phyloP scores from a whole-genome alignment of 2,329 filamentous ascomycete species.

The Parastagonospora avenae region DNA sequence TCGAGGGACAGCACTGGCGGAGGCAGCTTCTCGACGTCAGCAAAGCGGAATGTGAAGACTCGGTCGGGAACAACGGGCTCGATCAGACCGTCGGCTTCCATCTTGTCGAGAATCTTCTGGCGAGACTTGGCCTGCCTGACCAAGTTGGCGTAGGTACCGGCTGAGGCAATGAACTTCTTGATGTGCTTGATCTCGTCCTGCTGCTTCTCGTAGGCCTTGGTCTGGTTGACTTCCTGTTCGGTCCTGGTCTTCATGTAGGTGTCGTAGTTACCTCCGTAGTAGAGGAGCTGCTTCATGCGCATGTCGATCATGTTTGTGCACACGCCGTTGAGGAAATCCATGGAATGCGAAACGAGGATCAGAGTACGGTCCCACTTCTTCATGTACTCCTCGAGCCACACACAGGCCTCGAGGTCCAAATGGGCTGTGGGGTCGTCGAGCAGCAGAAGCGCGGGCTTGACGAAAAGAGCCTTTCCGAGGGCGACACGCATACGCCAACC shows the following conservation, averaged over 20 bases:
- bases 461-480: conserved; percentile 95
- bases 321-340: conserved; percentile 99
- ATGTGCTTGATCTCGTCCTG: conserved; percentile 99
- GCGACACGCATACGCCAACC: conserved; percentile 99
- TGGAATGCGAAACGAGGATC: conserved; percentile 93
- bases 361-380: conserved; percentile 99
- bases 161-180: conserved; percentile 99
- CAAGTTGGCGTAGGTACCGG: conserved; percentile 99
- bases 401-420: conserved; percentile 98
- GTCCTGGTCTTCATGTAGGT: conserved; percentile 89
- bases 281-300: conserved; percentile 83
- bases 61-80: conserved; percentile 83
- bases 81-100: conserved; percentile 99
- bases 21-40: conserved; percentile 98
- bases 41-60: conserved; percentile 97
- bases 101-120: conserved; percentile 99
- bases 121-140: conserved; percentile 98
- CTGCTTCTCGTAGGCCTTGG: conserved; percentile 98
- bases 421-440: conserved; percentile 98
- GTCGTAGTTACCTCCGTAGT: conserved; percentile 99
- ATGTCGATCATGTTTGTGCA: conserved; percentile 99
- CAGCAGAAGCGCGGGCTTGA: conserved; percentile 92
- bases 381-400: conserved; percentile 99
- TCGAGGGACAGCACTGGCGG: conserved; percentile 96
- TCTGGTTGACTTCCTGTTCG: conserved; percentile 97